phyloP scores from a whole-genome alignment of 257 asterid species.

The Salvia rosmarinus region DNA sequence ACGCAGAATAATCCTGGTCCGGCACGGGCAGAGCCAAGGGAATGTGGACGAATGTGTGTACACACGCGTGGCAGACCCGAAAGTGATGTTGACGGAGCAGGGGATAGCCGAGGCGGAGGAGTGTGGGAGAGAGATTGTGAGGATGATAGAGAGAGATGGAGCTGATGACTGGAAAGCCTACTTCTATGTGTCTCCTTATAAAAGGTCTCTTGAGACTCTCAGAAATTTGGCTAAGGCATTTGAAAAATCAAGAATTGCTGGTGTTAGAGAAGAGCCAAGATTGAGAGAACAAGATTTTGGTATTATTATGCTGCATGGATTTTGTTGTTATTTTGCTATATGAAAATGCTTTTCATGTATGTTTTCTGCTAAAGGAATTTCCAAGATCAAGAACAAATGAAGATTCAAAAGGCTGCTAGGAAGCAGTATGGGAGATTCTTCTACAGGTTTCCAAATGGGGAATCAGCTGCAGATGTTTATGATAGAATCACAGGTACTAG shows the following conservation, averaged over 20 bases:
- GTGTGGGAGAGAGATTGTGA: conserved; percentile 54
- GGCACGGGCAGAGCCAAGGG: conserved; percentile 82
- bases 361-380: conserved; percentile 58
- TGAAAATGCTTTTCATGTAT: no score
- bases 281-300: conserved; percentile 83
- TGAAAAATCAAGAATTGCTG: conserved; percentile 69
- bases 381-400: conserved; percentile 74
- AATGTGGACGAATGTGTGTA: conserved; percentile 73
- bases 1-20: conserved; percentile 61
- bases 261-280: conserved; percentile 79
- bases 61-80: conserved; percentile 76
- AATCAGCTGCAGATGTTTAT: conserved; percentile 88
- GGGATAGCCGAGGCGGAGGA: conserved; percentile 59
- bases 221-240: conserved; percentile 69
- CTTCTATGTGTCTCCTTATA: conserved; percentile 74
- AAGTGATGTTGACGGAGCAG: conserved; percentile 50
- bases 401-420: conserved; percentile 61
- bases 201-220: conserved; percentile 58
- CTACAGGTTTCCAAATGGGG: conserved; percentile 78
- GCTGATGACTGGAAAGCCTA: conserved; percentile 70
- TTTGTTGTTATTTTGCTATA: no score
- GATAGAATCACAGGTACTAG: conserved; percentile 74
- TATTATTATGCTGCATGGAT: conserved; percentile 13
- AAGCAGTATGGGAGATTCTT: conserved; percentile 72
- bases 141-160: conserved; percentile 54